Base-by-base conservation (phyloP, 139 green algal species). In the Micractinium conductrix region DNA sequence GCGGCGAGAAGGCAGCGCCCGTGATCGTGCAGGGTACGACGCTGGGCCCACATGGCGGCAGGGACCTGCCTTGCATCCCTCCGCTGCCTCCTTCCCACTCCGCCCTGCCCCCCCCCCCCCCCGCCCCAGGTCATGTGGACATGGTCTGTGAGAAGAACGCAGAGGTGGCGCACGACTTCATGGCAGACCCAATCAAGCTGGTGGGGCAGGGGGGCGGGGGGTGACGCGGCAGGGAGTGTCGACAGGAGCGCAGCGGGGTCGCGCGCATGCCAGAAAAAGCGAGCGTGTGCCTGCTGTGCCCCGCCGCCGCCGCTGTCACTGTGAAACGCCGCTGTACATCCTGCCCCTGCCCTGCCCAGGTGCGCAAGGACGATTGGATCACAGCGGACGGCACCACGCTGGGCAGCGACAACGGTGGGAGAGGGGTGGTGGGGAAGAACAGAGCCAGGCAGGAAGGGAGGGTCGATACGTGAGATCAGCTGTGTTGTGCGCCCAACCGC, bases 1-100 rank as follows among this genome's bases (percentile, higher is more conserved):
- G 91, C 21, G 94, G 93, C 33, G 90, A 95, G 81, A 17, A 50
- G 10, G 94, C 94, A 44, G 89, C 89, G 0, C 22, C 87, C 19
- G 92, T 97, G 8, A 88, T 94, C 17, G 88, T 97, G 26, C 94
- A 96, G 87, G 91, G 74, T n/a, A n/a, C n/a, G n/a, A n/a, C n/a
- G n/a, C n/a, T n/a, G n/a, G n/a, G n/a, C n/a, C n/a, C n/a, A n/a
- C n/a, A n/a, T n/a, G n/a, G n/a, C n/a, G n/a, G n/a, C n/a, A n/a
- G n/a, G n/a, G n/a, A n/a, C n/a, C n/a, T n/a, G n/a, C n/a, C n/a
- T n/a, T n/a, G 2, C 53, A 62, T 16, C 53, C 8, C 40, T 58
- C 10, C 37, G 12, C 70, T 76, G 21, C 70, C 26, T 22, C 48
- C n/a, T 68, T 37, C 0, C n/a, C 50, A 2, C n/a, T 16, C 45